Evolutionary conservation across 2,329 filamentous ascomycete genomes (phyloP).

Genomic region (Calonectria montana): DNA sequence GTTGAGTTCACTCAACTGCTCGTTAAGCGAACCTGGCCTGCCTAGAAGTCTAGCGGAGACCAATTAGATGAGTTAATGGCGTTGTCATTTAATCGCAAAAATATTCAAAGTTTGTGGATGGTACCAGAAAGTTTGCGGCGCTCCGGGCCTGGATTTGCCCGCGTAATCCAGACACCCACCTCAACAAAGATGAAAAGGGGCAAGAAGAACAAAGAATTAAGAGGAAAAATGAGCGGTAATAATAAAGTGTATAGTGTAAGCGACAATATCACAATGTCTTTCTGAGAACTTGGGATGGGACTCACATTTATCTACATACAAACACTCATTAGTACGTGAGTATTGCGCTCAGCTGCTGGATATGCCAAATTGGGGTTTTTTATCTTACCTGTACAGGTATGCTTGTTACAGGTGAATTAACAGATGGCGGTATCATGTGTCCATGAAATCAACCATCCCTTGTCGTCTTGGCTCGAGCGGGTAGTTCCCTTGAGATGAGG

Average conservation of each 20-base stretch:
- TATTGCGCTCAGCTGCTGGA: not conserved
- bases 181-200: not conserved
- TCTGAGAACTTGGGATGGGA: not conserved
- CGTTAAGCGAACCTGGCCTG: not conserved
- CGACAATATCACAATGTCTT: not conserved
- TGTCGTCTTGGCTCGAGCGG: not conserved
- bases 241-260: not conserved
- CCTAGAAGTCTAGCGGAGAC: not conserved
- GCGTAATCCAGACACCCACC: not conserved
- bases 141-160: not conserved
- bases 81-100: not conserved
- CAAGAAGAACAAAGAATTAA: not conserved
- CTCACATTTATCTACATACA: not conserved
- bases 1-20: not conserved
- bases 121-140: not conserved
- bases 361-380: not conserved
- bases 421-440: not conserved
- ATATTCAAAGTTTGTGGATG: not conserved
- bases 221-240: not conserved
- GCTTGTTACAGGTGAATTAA: not conserved
- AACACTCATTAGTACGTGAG: not conserved
- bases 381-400: not conserved
- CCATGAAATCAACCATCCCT: not conserved
- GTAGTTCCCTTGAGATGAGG: not conserved
- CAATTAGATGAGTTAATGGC: not conserved